Percentiles rank a stretch among this genome's conserved stretches.
phyloP scores from a whole-genome alignment of 352 stramenopile genomes.

The Globisporangium mamillatum region DNA sequence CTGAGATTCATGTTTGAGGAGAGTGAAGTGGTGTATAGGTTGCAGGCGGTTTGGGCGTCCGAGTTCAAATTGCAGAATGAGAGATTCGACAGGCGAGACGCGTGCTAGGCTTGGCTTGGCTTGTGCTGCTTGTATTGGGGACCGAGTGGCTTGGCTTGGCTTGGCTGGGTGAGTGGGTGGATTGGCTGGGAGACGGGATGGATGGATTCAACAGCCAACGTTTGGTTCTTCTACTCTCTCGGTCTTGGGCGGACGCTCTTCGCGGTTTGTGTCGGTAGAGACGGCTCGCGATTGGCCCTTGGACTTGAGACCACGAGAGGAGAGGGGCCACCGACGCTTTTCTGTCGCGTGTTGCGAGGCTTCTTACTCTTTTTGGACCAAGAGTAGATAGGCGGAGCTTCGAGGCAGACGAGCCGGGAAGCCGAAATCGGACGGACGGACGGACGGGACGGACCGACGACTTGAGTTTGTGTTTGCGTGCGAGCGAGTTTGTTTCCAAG shows the following conservation, averaged over 20 bases:
- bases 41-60: not conserved
- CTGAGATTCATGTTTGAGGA: slow-evolving; percentile 20
- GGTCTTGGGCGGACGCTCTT: not conserved
- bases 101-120: no score
- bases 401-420: no score
- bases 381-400: no score
- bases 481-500: no score
- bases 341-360: no score
- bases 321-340: not conserved
- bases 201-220: slow-evolving; percentile 5
- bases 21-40: not conserved
- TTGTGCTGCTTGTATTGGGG: not conserved
- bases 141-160: not conserved
- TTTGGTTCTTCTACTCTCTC: not conserved
- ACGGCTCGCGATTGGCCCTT: not conserved
- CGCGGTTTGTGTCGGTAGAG: slow-evolving; percentile 4
- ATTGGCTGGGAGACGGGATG: slow-evolving; percentile 1
- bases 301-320: not conserved
- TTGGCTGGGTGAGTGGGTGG: not conserved
- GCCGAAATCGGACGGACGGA: no score
- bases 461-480: no score
- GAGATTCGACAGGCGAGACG: not conserved
- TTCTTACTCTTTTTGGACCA: no score
- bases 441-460: no score
- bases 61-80: slow-evolving; percentile 21